A percentile compares a stretch with the other conserved stretches of the same genome.
Conservation (phyloP, 352 stramenopile species). For the Plasmopara viticola region DNA sequence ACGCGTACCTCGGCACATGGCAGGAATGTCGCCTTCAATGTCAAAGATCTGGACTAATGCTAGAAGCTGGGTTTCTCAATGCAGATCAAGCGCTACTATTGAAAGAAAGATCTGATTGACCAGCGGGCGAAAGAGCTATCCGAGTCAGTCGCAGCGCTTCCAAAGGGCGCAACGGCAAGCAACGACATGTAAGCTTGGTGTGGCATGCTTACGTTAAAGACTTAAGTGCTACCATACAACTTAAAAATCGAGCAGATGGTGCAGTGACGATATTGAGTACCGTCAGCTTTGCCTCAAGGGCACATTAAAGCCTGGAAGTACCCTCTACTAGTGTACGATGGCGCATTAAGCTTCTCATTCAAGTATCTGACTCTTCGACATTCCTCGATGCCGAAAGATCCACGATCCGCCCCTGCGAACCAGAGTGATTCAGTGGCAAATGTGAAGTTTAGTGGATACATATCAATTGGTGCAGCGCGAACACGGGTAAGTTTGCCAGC, state of each 20-base stretch:
- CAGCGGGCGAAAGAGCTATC: conserved; percentile 74
- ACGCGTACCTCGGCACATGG: conserved; percentile 73
- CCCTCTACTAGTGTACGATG: conserved; percentile 72
- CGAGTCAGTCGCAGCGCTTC: conserved; percentile 51
- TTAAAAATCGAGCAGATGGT: background rate
- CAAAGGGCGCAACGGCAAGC: conserved; percentile 46
- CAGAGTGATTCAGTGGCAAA: conserved; percentile 66
- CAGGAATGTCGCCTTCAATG: conserved; percentile 22
- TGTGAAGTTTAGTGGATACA: conserved; percentile 76
- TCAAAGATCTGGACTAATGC: too few species aligned
- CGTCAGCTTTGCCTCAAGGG: conserved; percentile 67
- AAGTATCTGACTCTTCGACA: conserved; percentile 1
- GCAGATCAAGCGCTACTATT: conserved; percentile 82
- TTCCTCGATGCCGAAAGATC: conserved; percentile 32
- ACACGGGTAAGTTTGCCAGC: conserved; percentile 30
- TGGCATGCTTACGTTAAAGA: too few species aligned
- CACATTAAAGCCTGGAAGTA: conserved; percentile 60
- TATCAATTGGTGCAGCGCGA: conserved; percentile 70
- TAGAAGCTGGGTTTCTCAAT: background rate
- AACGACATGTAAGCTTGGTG: conserved; percentile 38
- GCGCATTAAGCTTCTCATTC: background rate
- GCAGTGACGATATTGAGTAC: conserved; percentile 74
- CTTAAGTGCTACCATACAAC: too few species aligned
- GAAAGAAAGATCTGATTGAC: conserved; percentile 83
- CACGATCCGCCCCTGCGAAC: conserved; percentile 70